phyloP scores from a whole-genome alignment of 1,139 yeast species.

The Debaryomyces sp. region DNA sequence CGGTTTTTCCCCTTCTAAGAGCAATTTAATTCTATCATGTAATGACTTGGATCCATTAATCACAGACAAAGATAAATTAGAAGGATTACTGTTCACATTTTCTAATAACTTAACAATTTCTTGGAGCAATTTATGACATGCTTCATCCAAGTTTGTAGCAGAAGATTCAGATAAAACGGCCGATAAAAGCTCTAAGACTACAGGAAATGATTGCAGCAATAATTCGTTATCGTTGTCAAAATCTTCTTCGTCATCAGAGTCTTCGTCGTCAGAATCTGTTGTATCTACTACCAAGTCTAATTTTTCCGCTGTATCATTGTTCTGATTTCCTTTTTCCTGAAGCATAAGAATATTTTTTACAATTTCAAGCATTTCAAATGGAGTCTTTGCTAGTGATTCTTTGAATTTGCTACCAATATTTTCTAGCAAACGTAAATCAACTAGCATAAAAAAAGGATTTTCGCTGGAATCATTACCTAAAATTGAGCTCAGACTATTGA shows the following conservation, averaged over 20 bases:
- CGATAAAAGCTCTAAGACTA: conserved; percentile 54
- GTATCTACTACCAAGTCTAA: conserved; percentile 6
- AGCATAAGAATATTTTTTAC: conserved; percentile 49
- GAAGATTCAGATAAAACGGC: conserved; percentile 53
- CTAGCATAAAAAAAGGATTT: conserved; percentile 58
- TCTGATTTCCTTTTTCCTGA: not conserved
- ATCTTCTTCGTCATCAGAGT: conserved; percentile 20
- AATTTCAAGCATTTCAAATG: conserved; percentile 59
- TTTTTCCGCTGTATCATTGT: not conserved
- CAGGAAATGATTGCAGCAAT: conserved; percentile 28
- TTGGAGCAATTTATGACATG: conserved; percentile 24
- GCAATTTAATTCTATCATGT: conserved; percentile 28
- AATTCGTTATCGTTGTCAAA: conserved; percentile 45
- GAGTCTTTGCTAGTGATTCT: conserved; percentile 61
- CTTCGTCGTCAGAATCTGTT: conserved; percentile 5
- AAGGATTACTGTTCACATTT: conserved; percentile 14
- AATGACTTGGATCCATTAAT: conserved; percentile 30
- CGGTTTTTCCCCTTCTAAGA: conserved; percentile 30
- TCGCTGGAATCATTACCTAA: conserved; percentile 28
- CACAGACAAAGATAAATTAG: conserved; percentile 7
- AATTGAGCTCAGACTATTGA: conserved; percentile 12
- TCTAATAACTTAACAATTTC: conserved; percentile 30
- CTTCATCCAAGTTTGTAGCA: conserved; percentile 26
- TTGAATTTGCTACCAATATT: conserved; percentile 61
- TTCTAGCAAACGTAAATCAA: conserved; percentile 69